Percentiles rank a stretch among this genome's conserved stretches.
phyloP scores from a whole-genome alignment of 1,284 basidiomycete genomes.

The Flammula alnicola region DNA sequence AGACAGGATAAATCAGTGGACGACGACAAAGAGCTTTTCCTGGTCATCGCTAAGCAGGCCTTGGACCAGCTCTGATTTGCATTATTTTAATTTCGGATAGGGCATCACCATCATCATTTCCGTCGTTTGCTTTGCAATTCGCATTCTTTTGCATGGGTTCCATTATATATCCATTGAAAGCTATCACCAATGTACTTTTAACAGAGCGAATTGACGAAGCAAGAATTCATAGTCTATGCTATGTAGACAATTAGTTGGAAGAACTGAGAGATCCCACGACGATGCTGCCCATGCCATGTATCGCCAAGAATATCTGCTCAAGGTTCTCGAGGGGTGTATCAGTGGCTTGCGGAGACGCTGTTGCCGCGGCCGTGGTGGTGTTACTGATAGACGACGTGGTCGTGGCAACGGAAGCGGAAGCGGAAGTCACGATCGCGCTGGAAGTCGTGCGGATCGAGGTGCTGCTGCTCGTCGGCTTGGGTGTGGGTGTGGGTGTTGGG shows the following conservation, averaged over 20 bases:
- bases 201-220: background rate
- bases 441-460: conserved; percentile 12
- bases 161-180: background rate
- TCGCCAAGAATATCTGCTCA: conserved; percentile 2
- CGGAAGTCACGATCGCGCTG: conserved; percentile 9
- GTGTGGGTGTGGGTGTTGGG: conserved; percentile 19
- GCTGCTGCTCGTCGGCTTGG: conserved; percentile 11
- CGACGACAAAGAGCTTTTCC: conserved; percentile 40
- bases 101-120: background rate
- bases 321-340: conserved; percentile 8
- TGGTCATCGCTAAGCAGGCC: conserved; percentile 42
- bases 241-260: conserved; percentile 2
- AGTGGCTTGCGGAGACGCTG: background rate
- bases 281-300: conserved; percentile 12
- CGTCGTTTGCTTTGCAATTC: background rate
- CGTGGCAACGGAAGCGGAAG: conserved; percentile 16
- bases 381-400: conserved; percentile 6
- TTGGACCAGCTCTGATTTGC: conserved; percentile 29
- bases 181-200: conserved; percentile 4
- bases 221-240: background rate
- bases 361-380: background rate
- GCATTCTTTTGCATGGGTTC: background rate
- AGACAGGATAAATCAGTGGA: conserved; percentile 21
- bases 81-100: background rate
- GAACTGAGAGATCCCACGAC: conserved; percentile 9